Evolutionary conservation across 805 yeast species (phyloP), one percentile per base, ranked within the genome.

Genomic region (Starmerella geochares): DNA sequence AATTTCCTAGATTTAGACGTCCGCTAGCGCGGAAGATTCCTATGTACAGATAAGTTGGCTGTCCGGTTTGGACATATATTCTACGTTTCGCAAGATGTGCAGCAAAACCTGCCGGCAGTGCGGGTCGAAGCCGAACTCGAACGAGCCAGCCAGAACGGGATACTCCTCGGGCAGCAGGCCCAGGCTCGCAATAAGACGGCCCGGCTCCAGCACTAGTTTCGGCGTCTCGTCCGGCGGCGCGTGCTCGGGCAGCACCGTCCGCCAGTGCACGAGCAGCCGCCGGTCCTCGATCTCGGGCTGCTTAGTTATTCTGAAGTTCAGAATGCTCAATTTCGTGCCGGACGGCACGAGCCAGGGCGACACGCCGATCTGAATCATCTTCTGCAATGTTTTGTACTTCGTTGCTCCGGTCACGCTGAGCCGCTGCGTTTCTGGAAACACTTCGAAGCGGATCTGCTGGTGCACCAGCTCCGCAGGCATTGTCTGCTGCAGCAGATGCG

Each of bases 131-230:
- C 59, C 62, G 43, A 65, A 65, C 56, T 64, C 67, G 47, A 65
- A 65, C 31, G 62, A 57, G n/a, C 69, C 69, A 13, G 65, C 63
- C 23, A 65, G 52, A 17, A 64, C 62, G 3, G 67, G 67, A 52
- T 59, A 62, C 54, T 64, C 68, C 35, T 60, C 60, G 1, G 67
- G 66, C n/a, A 58, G 51, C 32, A 64, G 52, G 13, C 60, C 61
- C 33, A 64, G 52, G 35, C 54, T 51, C 11, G 57, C 50, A 36
- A 60, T 60, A 9, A 63, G 49, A 23, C 54, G 33, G 37, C 61
- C 61, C 20, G 58, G 57, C 48, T 45, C 51, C 14, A 52, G 47
- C 44, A 40, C 42, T 33, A 40, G 32, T 17, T 35, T 27, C 29
- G 28, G 49, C 35, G 44, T n/a, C 31, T 9, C 48, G 20, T 17